Evolutionary conservation across 139 green algal species (phyloP).

Genomic region (Chlorella ohadii): DNA sequence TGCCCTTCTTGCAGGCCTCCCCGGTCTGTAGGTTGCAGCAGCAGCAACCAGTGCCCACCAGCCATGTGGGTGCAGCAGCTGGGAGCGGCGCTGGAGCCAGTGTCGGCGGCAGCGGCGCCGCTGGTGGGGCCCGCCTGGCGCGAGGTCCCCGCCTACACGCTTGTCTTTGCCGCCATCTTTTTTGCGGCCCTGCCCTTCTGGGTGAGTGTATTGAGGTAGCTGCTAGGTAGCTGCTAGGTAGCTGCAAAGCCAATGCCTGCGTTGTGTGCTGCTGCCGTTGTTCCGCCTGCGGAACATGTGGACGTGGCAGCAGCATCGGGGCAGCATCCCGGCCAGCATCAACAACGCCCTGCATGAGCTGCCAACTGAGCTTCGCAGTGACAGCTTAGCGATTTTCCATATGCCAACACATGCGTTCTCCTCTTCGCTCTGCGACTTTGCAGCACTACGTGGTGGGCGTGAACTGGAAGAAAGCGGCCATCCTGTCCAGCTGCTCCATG

Average conservation of each 20-base stretch:
- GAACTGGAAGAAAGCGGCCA: neutral
- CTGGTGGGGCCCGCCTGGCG: constrained; percentile 9
- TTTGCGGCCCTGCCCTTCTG: constrained; percentile 2
- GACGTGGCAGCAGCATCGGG: no score
- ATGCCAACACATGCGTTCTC: no score
- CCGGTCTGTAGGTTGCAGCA: neutral
- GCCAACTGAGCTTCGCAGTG: no score
- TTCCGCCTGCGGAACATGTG: no score
- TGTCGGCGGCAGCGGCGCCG: neutral
- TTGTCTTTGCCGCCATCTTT: constrained; percentile 28
- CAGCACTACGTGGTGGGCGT: constrained; percentile 15
- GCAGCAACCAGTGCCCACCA: neutral
- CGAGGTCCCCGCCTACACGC: constrained; percentile 18
- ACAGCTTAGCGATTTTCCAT: no score
- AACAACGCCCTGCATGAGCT: no score
- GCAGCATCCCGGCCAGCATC: no score
- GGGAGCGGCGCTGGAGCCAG: neutral
- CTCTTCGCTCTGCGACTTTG: no score
- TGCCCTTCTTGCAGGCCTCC: no score
- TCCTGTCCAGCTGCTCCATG: constrained; percentile 37
- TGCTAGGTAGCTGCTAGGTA: no score
- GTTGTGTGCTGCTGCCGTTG: no score
- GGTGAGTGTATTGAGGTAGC: neutral
- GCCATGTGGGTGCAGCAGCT: constrained; percentile 15
- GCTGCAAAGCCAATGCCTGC: no score